Conservation (phyloP, 1,284 basidiomycete genomes). For the Pseudozyma pruni region DNA sequence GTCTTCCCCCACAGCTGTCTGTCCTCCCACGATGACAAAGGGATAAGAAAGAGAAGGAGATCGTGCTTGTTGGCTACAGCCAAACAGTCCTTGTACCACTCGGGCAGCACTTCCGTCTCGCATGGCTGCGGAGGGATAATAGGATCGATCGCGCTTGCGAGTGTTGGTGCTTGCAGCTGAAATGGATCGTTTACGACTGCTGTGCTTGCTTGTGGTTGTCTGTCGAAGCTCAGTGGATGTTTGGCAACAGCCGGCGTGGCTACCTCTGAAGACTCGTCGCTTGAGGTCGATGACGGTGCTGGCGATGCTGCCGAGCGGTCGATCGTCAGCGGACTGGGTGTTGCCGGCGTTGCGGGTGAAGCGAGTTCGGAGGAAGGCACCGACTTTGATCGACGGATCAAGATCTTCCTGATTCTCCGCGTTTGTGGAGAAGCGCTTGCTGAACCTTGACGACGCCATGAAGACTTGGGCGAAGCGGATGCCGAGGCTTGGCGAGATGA, state of each 20-base stretch:
- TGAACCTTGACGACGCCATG: no score
- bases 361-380: background rate
- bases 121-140: no score
- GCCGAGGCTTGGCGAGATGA: background rate
- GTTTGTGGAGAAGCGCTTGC: no score
- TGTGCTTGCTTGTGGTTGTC: background rate
- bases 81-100: slow-evolving; percentile 8
- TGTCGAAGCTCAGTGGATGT: background rate
- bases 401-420: background rate
- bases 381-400: slow-evolving; percentile 9
- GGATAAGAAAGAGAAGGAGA: slow-evolving; percentile 13
- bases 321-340: background rate
- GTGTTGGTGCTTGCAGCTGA: background rate
- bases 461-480: slow-evolving; percentile 8
- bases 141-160: no score
- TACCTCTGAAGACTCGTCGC: background rate
- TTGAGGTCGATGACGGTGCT: background rate
- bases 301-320: background rate
- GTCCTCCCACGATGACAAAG: slow-evolving; percentile 13
- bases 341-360: background rate
- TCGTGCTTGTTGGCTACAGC: slow-evolving; percentile 22
- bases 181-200: background rate
- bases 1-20: background rate
- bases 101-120: background rate
- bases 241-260: background rate